Evolutionary conservation across 2,329 filamentous ascomycete species (phyloP).

Genomic region (Rhexocercosporidium sp.): DNA sequence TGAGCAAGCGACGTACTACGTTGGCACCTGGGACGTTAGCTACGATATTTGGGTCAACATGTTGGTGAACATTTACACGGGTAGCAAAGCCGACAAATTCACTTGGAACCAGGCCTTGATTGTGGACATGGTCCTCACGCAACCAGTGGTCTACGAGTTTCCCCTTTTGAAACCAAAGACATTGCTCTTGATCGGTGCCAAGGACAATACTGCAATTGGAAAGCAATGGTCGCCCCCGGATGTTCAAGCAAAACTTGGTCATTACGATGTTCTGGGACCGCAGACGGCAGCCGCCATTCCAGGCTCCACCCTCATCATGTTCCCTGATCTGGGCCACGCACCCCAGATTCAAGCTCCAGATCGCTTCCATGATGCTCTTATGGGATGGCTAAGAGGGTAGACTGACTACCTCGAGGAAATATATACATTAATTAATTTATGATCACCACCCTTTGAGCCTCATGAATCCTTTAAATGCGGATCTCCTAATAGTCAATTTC

Average conservation of each 20-base stretch:
- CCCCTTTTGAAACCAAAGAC: constrained; percentile 51
- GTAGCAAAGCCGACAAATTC: constrained; percentile 49
- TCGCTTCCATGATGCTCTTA: constrained; percentile 51
- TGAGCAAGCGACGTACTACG: constrained; percentile 55
- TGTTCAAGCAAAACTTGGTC: constrained; percentile 52
- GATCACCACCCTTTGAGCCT: background rate
- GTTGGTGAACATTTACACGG: constrained; percentile 57
- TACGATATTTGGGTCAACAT: constrained; percentile 62
- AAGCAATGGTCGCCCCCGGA: constrained; percentile 52
- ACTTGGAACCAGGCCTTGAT: constrained; percentile 54
- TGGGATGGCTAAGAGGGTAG: constrained; percentile 48
- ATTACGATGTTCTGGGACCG: constrained; percentile 56
- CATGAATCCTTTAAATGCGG: background rate
- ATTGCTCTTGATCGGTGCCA: constrained; percentile 55
- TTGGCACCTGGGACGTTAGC: constrained; percentile 51
- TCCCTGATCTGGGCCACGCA: constrained; percentile 55
- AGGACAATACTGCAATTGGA: constrained; percentile 60
- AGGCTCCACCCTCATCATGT: constrained; percentile 51
- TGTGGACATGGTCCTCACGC: constrained; percentile 60
- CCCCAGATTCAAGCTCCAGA: constrained; percentile 58
- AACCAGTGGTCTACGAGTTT: constrained; percentile 57
- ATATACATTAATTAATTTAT: background rate
- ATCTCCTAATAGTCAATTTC: too few relatives aligned
- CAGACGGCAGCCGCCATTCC: constrained; percentile 51
- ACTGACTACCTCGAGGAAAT: background rate